Evolutionary conservation across 169 alveolate genomes (phyloP).

Genomic region (Eimeria praecox): DNA sequence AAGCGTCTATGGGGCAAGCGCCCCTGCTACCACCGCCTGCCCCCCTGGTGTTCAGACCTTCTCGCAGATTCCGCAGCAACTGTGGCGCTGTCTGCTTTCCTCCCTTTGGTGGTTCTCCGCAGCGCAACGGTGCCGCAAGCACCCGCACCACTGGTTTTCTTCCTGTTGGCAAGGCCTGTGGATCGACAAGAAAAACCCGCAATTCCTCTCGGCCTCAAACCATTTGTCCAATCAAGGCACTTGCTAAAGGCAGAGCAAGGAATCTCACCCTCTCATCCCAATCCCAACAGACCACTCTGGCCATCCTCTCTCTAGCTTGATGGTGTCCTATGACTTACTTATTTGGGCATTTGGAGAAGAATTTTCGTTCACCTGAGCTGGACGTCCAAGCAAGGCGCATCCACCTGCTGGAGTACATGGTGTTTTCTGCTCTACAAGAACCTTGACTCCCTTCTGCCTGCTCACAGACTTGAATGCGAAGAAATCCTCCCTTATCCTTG

Average conservation of each 20-base stretch:
- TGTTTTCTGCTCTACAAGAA: background rate
- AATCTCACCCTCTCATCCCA: background rate
- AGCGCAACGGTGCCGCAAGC: constrained; percentile 45
- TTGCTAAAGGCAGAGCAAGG: background rate
- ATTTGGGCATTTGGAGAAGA: background rate
- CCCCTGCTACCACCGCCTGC: background rate
- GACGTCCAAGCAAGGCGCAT: background rate
- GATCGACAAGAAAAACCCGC: background rate
- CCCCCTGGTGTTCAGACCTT: background rate
- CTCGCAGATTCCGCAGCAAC: background rate
- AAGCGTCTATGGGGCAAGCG: background rate
- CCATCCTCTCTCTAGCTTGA: background rate
- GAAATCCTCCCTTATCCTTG: background rate
- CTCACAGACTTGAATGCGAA: background rate
- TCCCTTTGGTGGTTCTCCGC: constrained; percentile 6
- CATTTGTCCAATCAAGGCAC: background rate
- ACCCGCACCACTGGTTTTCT: constrained; percentile 28
- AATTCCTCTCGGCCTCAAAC: background rate
- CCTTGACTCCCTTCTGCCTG: background rate
- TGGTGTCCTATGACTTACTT: background rate
- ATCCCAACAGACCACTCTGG: background rate
- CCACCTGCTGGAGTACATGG: background rate
- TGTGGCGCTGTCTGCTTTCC: background rate
- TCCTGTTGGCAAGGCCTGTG: constrained; percentile 51
- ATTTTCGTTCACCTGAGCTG: background rate